Base-by-base conservation (phyloP, 2,329 filamentous ascomycete species). In the Penicillium sp. region DNA sequence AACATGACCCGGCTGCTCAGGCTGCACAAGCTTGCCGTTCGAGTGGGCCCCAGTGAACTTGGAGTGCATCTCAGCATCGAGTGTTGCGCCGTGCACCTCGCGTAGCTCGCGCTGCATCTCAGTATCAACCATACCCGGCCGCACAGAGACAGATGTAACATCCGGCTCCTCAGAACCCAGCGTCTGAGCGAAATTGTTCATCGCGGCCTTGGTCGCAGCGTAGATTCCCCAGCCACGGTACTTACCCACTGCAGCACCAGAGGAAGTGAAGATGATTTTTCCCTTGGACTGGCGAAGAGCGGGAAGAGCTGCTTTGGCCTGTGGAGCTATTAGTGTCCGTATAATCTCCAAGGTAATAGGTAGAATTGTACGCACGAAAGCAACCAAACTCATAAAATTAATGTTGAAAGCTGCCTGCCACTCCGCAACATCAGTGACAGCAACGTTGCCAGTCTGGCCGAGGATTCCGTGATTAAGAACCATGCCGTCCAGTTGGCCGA, bases 391-490 rank as follows among this genome's bases (percentile, higher is more conserved):
- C 72, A 97, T 92, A 66, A 98, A 86, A 72, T 98, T 98, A 60
- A 92, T 80, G 65, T 96, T 88, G 74, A 92, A 97, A 9, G 84
- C 80, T 2, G 78, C 75, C 68, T 86, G 88, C 91, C 93, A 97
- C 59, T 90, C 88, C 37, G 89, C 86, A 0, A 86, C 70, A n/a
- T 85, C 83, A 16, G 83, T 81, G 54, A 93, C 84, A 3, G 78
- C 85, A 45, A 98, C 78, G 57, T 84, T 85, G 50, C 85, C 85
- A 43, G 96, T 87, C 1, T 92, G 90, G n/a, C 86, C 83, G 45
- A 99, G 77, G 1, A 87, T 81, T 21, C 92, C 93, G 71, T 99
- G 95, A 74, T 98, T 98, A 60, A 98, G 78, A 13, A 99, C 85
- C 45, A 99, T 72, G 1, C 88, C 89, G 70, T 99, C 92, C 4